Evolutionary conservation across 805 yeast species (phyloP).

Genomic region (Sugiyamaella lignohabitans): DNA sequence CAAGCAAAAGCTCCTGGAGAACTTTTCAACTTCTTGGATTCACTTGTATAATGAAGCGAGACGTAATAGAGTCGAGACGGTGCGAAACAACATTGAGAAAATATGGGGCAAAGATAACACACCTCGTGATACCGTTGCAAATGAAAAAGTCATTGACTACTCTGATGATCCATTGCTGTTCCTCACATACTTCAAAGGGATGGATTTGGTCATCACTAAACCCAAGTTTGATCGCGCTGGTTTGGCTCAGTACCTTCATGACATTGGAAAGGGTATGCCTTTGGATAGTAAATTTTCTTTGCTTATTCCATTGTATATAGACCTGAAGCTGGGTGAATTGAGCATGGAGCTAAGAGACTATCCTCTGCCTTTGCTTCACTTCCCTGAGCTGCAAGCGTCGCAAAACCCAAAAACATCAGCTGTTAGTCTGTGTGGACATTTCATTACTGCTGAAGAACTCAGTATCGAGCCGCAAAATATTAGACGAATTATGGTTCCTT

Average conservation of each 20-base stretch:
- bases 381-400: conserved; percentile 47
- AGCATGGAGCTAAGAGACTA: conserved; percentile 74
- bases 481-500: conserved; percentile 55
- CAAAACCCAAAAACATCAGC: conserved; percentile 30
- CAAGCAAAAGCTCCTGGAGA: conserved; percentile 36
- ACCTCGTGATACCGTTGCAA: conserved; percentile 35
- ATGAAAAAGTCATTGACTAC: conserved; percentile 43
- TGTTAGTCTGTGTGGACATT: conserved; percentile 48
- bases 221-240: conserved; percentile 48
- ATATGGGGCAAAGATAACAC: conserved; percentile 26
- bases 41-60: conserved; percentile 43
- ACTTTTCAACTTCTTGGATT: conserved; percentile 66
- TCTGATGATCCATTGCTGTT: conserved; percentile 48
- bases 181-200: conserved; percentile 42
- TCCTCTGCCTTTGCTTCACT: conserved; percentile 73
- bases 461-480: conserved; percentile 45
- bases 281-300: conserved; percentile 59
- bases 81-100: conserved; percentile 33
- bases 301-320: conserved; percentile 56
- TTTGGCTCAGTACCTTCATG: conserved; percentile 56
- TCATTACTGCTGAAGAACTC: conserved; percentile 63
- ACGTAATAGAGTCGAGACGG: conserved; percentile 29
- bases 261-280: conserved; percentile 81
- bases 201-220: conserved; percentile 42
- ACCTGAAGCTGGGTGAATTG: conserved; percentile 52